A percentile compares a stretch with the other conserved stretches of the same genome.
phyloP scores from a whole-genome alignment of 106 monocot species.

The Posidonia australis region DNA sequence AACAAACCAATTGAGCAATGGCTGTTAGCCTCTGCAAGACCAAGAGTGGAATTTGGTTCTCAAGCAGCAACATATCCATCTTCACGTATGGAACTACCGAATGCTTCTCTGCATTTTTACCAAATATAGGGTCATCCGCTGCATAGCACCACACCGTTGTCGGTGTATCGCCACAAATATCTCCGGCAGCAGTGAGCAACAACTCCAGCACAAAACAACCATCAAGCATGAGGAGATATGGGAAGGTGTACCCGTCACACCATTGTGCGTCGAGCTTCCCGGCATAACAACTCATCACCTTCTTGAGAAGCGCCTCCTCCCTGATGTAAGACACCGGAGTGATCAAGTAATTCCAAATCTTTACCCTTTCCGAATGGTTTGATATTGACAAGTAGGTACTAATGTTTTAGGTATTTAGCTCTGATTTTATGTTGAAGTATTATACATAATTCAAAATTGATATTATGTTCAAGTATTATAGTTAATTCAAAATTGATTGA shows the following conservation, averaged over 20 bases:
- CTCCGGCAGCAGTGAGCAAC: not conserved
- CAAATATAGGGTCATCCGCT: slow-evolving; percentile 2
- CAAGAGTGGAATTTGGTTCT: slow-evolving; percentile 66
- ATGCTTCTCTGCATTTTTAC: not conserved
- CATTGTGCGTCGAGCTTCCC: not conserved
- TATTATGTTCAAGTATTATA: no score
- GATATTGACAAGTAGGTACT: no score
- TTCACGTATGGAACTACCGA: slow-evolving; percentile 19
- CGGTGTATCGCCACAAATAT: not conserved
- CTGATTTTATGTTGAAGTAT: no score
- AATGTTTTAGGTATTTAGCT: no score
- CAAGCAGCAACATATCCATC: slow-evolving; percentile 69
- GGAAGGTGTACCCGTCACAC: slow-evolving; percentile 3
- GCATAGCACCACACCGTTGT: not conserved
- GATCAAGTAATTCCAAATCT: no score
- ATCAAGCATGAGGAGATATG: slow-evolving; percentile 39
- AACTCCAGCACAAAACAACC: slow-evolving; percentile 50
- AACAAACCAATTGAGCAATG: not conserved
- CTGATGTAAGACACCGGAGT: no score
- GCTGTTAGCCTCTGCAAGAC: not conserved
- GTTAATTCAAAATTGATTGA: no score
- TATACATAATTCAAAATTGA: no score
- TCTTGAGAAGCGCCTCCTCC: not conserved
- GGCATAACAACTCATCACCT: not conserved
- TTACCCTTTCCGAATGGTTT: no score